Evolutionary conservation across 78 protist species (phyloP).

Genomic region (Ministeria vibrans): DNA sequence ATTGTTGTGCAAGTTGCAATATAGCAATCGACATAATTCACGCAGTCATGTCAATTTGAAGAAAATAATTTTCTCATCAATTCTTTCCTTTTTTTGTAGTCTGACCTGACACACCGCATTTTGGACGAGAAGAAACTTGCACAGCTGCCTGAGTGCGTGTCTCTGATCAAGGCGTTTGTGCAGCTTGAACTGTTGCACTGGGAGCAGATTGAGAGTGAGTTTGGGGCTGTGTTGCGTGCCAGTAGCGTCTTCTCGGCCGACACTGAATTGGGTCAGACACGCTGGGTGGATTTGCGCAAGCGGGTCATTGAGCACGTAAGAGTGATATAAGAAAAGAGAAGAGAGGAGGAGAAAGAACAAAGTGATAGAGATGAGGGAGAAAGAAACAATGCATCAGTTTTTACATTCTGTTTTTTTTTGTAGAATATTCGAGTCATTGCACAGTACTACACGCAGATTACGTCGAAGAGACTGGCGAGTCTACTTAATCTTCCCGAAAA

Average conservation of each 20-base stretch:
- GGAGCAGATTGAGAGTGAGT: neutral
- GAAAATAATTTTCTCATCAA: no score
- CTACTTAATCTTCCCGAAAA: conserved; percentile 5
- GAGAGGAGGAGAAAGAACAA: neutral
- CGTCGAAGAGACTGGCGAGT: neutral
- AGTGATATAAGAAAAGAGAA: neutral
- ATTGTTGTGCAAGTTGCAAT: no score
- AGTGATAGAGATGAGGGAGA: no score
- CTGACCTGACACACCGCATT: conserved; percentile 14
- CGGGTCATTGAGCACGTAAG: conserved; percentile 34
- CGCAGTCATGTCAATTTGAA: no score
- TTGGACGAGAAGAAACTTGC: neutral
- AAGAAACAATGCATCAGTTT: neutral
- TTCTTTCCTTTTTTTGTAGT: no score
- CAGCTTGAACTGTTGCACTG: conserved; percentile 11
- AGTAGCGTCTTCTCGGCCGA: neutral
- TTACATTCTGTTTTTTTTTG: neutral
- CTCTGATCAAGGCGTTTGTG: conserved; percentile 19
- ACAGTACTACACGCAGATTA: conserved; percentile 39
- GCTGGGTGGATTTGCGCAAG: neutral
- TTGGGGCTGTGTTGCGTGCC: neutral
- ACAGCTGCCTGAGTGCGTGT: conserved; percentile 4
- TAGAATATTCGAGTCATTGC: conserved; percentile 34
- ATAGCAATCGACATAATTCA: no score
- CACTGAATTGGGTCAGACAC: neutral